Base-by-base conservation (phyloP, 2,329 filamentous ascomycete genomes). In the Aspergillus eucalypticola region DNA sequence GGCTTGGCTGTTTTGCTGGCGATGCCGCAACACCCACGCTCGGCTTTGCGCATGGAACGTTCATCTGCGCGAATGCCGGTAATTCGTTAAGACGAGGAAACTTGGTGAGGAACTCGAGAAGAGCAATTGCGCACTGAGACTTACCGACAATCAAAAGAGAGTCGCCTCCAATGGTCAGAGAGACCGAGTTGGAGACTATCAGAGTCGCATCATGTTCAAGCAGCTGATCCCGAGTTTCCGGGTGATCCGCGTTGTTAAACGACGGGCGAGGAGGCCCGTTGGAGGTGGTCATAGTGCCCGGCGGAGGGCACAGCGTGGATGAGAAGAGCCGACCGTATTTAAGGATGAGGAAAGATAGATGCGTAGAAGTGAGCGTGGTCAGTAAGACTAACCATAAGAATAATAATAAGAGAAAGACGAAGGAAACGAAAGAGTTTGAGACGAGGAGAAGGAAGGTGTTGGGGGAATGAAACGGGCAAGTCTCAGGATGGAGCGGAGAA, bases 101-200 rank as follows among this genome's bases (percentile, higher is more conserved):
- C 44, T 46, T 42, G 21, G 44, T n/a, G 11, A 13, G 8, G 4
- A 3, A 54, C 11, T 19, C 27, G 17, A 10, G 15, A 21, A n/a
- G 11, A 55, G 44, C 13, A 19, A 60, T 60, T 54, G 63, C 50
- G 29, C 4, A 32, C 50, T 53, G 48, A 32, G 32, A 60, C 76
- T 60, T 78, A 86, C 85, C 85, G 56, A 84, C 72, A 11, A 89
- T 79, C 63, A 87, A 80, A 54, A 89, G 77, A 29, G 84, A 81
- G 67, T 89, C 86, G 1, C 82, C 83, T 19, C 82, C 83, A 44
- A 90, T 76, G 1, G 85, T 88, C 53, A 90, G 76, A 25, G 82
- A 85, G 10, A 84, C 84, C 71, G 85, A 82, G 60, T 83, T 79
- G 66, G 83, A 84, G 17, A 88, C 82, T 52, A 76, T 71, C 58